Conservation (phyloP, 73 alveolate species). For the Paramecium caudatum region DNA sequence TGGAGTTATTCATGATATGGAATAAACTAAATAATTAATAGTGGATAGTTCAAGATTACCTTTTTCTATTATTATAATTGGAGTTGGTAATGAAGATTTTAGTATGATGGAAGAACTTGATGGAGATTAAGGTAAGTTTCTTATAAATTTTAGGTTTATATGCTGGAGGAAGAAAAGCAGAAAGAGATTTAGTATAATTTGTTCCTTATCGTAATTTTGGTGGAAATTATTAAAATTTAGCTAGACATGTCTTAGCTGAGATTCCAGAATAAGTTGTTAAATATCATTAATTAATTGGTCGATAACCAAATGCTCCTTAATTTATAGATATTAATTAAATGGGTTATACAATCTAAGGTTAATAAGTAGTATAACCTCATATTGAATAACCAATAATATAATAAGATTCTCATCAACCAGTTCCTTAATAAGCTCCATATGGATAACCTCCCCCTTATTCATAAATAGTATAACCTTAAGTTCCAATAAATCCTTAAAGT, state of each 20-base stretch:
- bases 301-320: conserved; percentile 7
- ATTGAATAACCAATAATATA: neutral
- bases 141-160: conserved; percentile 47
- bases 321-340: conserved; percentile 10
- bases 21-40: conserved; percentile 82
- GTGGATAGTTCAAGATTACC: conserved; percentile 89
- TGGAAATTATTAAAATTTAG: conserved; percentile 81
- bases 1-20: conserved; percentile 94
- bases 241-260: conserved; percentile 96
- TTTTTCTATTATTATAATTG: conserved; percentile 87
- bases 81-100: conserved; percentile 88
- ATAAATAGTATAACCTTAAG: neutral
- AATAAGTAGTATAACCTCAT: no score
- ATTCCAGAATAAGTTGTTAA: conserved; percentile 92
- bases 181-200: conserved; percentile 91
- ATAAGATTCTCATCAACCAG: neutral
- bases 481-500: neutral
- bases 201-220: conserved; percentile 88
- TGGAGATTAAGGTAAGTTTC: conserved; percentile 84
- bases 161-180: conserved; percentile 78
- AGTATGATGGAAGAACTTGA: conserved; percentile 86
- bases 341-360: conserved; percentile 43
- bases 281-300: conserved; percentile 73
- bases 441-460: neutral
- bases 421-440: neutral